Evolutionary conservation across 139 green algal species (phyloP).

Genomic region (Chlamydomonas sp.): DNA sequence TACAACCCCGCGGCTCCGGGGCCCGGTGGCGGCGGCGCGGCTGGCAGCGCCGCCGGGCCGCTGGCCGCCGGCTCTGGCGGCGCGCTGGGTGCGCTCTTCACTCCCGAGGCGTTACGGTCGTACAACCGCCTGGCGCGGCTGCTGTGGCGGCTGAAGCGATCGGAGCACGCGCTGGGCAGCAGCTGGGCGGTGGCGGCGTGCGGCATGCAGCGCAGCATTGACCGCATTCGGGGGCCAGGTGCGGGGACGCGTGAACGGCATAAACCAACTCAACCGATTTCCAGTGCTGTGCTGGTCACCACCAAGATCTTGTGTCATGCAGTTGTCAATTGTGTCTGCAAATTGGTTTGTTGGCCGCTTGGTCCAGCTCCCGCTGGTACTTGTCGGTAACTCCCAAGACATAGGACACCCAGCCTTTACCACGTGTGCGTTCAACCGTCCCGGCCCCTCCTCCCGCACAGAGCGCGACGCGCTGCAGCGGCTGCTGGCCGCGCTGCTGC

Average conservation of each 20-base stretch:
- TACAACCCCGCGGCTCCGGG: constrained; percentile 75
- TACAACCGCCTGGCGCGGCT: constrained; percentile 79
- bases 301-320: neutral
- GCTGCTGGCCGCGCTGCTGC: constrained; percentile 71
- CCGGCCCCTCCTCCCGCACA: neutral
- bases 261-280: neutral
- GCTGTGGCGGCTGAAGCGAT: constrained; percentile 91
- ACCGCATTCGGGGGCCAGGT: constrained; percentile 23
- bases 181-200: constrained; percentile 66
- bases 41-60: constrained; percentile 17
- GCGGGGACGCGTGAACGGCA: neutral
- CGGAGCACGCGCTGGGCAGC: constrained; percentile 77
- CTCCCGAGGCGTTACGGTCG: constrained; percentile 55
- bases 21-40: constrained; percentile 60
- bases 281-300: neutral
- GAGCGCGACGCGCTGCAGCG: constrained; percentile 16
- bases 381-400: neutral
- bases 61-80: constrained; percentile 10
- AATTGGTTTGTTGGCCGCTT: neutral
- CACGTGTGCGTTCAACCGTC: neutral
- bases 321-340: neutral
- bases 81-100: constrained; percentile 81
- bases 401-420: neutral
- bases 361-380: neutral
- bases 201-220: constrained; percentile 53